These are phyloP conservation scores for Penicillium maclennaniae DNA, from an alignment of 495 filamentous ascomycete genomes.

Conservation along the genomic window DNA sequence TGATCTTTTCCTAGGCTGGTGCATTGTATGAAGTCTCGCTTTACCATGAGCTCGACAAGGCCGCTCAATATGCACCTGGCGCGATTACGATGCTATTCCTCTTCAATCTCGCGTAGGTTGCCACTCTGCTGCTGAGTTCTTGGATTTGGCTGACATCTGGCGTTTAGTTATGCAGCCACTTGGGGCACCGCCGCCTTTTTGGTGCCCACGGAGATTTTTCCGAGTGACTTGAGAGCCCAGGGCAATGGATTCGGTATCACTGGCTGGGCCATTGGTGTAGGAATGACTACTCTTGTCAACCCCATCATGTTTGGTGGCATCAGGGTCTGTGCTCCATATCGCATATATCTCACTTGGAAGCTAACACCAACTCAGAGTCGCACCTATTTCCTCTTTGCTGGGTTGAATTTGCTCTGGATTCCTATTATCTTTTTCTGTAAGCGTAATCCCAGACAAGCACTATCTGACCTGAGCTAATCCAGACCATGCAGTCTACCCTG, in stretches of 20 bases:
- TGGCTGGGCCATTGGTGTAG: conserved; percentile 55
- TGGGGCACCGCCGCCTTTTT: conserved; percentile 55
- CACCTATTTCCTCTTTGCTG: conserved; percentile 53
- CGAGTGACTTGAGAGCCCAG: conserved; percentile 48
- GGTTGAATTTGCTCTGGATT: conserved; percentile 45
- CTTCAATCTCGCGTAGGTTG: conserved; percentile 43
- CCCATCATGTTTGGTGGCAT: conserved; percentile 47
- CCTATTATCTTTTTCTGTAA: conserved; percentile 47
- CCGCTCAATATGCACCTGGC: conserved; percentile 39
- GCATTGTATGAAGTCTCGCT: conserved; percentile 39
- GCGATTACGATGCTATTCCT: conserved; percentile 52
- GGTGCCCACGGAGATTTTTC: conserved; percentile 52
- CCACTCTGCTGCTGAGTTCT: neutral
- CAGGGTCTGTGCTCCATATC: conserved; percentile 13
- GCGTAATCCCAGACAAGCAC: neutral
- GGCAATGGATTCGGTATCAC: conserved; percentile 56
- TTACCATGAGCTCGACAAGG: conserved; percentile 24
- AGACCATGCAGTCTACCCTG: conserved; percentile 45
- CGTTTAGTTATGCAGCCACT: conserved; percentile 44
- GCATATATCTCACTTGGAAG: neutral
- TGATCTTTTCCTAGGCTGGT: conserved; percentile 24
- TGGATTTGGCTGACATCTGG: neutral
- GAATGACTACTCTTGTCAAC: conserved; percentile 50
- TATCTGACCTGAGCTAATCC: neutral
- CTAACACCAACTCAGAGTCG: conserved; percentile 30